Percentiles rank a stretch among this genome's conserved stretches.
Evolutionary conservation across 1,284 basidiomycete genomes (phyloP).

Genomic region (Serendipita sp.): DNA sequence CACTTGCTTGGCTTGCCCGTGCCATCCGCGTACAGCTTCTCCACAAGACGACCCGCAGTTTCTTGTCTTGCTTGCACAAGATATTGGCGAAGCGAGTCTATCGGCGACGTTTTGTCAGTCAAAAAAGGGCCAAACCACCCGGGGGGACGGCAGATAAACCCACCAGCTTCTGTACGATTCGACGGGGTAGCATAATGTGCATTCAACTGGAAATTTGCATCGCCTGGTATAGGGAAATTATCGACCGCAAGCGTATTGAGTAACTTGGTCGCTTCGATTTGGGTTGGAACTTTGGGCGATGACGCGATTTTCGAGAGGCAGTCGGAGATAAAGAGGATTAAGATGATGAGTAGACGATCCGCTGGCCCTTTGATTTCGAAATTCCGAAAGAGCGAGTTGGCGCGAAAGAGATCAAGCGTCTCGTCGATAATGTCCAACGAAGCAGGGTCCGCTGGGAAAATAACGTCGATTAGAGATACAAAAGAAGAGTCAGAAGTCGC

Average conservation of each 20-base stretch:
- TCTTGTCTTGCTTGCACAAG: conserved; percentile 89
- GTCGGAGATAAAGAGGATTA: conserved; percentile 97
- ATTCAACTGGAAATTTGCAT: conserved; percentile 90
- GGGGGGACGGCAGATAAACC: conserved; percentile 20
- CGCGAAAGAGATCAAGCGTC: conserved; percentile 91
- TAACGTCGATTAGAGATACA: conserved; percentile 11
- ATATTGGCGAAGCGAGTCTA: conserved; percentile 82
- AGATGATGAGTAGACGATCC: conserved; percentile 90
- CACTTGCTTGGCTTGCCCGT: conserved; percentile 92
- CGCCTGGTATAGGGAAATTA: conserved; percentile 86
- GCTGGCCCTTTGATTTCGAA: conserved; percentile 99
- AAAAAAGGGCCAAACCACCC: conserved; percentile 5
- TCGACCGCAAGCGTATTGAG: conserved; percentile 89
- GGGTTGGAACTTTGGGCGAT: conserved; percentile 48
- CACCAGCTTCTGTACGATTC: conserved; percentile 72
- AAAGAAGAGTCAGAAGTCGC: neutral
- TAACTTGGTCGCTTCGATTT: conserved; percentile 78
- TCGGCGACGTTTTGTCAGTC: conserved; percentile 7
- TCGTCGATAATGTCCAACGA: conserved; percentile 91
- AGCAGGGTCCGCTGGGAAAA: conserved; percentile 50
- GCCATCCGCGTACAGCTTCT: conserved; percentile 77
- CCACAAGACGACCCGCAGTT: conserved; percentile 71
- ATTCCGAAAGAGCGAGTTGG: conserved; percentile 98
- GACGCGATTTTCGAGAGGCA: conserved; percentile 81
- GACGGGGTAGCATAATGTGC: conserved; percentile 76